A percentile compares a stretch with the other conserved stretches of the same genome.
Evolutionary conservation across 306 rosid genomes (phyloP).

Genomic region (Trifolium repens): DNA sequence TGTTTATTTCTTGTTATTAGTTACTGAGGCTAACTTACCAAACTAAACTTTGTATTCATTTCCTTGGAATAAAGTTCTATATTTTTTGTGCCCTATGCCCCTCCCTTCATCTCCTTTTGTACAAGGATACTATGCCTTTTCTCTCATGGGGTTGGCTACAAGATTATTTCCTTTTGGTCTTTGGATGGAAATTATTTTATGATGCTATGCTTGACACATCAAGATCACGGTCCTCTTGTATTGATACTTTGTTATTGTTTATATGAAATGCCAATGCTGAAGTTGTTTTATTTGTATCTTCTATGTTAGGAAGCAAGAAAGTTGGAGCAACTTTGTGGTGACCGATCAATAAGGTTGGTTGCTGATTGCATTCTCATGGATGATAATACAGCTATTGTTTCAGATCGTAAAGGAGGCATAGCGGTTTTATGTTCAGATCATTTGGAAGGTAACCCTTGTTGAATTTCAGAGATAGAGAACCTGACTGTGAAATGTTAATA

Average conservation of each 20-base stretch:
- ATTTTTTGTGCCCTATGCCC: constrained; percentile 19
- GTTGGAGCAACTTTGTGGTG: constrained; percentile 81
- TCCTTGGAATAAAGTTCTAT: constrained; percentile 9
- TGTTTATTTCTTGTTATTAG: constrained; percentile 31
- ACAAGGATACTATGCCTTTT: not conserved
- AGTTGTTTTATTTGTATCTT: constrained; percentile 43
- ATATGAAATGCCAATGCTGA: constrained; percentile 35
- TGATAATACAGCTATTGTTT: constrained; percentile 81
- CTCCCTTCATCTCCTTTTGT: constrained; percentile 29
- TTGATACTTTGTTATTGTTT: constrained; percentile 28
- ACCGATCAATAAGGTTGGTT: constrained; percentile 84
- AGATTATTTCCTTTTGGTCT: constrained; percentile 21
- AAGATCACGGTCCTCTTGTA: constrained; percentile 30
- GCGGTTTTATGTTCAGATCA: constrained; percentile 77
- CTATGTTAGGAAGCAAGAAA: constrained; percentile 69
- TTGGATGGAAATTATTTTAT: constrained; percentile 1
- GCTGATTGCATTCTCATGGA: constrained; percentile 93
- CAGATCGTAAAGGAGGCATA: constrained; percentile 94
- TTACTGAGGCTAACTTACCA: constrained; percentile 16
- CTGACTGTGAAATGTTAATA: constrained; percentile 8
- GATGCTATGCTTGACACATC: constrained; percentile 22
- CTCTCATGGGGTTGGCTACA: not conserved
- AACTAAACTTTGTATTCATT: constrained; percentile 16
- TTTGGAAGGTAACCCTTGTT: constrained; percentile 64
- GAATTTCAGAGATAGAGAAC: constrained; percentile 8